Evolutionary conservation across 768 basidiomycete genomes (phyloP).

Genomic region (Lactifluus hygrophoroides): DNA sequence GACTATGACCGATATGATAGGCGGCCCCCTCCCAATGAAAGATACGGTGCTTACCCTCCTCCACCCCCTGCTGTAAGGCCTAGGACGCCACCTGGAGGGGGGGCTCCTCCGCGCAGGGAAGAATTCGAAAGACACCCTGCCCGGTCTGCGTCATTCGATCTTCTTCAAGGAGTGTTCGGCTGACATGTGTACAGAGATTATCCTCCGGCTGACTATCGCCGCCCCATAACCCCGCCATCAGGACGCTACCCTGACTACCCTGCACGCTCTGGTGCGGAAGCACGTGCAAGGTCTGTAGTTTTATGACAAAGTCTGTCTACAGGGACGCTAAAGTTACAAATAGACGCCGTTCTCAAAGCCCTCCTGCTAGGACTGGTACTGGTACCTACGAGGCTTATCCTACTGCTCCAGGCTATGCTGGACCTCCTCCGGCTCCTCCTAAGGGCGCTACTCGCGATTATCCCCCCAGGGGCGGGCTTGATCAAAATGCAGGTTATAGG

Average conservation of each 20-base stretch:
- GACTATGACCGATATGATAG: conserved; percentile 52
- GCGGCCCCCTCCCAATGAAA: conserved; percentile 36
- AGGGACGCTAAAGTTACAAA: neutral
- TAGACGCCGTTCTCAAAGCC: conserved; percentile 23
- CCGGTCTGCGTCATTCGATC: conserved; percentile 6
- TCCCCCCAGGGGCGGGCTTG: conserved; percentile 20
- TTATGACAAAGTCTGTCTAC: neutral
- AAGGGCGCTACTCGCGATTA: conserved; percentile 21
- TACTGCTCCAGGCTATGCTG: conserved; percentile 17
- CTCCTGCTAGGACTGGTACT: conserved; percentile 19
- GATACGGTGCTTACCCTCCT: conserved; percentile 33
- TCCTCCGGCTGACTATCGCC: conserved; percentile 21
- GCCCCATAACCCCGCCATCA: conserved; percentile 24
- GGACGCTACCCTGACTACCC: conserved; percentile 23
- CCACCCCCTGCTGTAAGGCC: conserved; percentile 33
- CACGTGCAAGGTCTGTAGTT: conserved; percentile 16
- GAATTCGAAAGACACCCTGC: conserved; percentile 25
- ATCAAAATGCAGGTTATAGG: conserved; percentile 18
- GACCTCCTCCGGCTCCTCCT: conserved; percentile 19
- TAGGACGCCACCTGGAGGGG: conserved; percentile 19
- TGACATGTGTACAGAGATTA: conserved; percentile 18
- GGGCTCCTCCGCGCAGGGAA: conserved; percentile 24
- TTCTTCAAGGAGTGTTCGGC: neutral
- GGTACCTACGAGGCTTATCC: conserved; percentile 21
- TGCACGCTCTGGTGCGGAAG: conserved; percentile 20